Evolutionary conservation across 108 stramenopile species (phyloP).

Genomic region (Craspedostauros australis): DNA sequence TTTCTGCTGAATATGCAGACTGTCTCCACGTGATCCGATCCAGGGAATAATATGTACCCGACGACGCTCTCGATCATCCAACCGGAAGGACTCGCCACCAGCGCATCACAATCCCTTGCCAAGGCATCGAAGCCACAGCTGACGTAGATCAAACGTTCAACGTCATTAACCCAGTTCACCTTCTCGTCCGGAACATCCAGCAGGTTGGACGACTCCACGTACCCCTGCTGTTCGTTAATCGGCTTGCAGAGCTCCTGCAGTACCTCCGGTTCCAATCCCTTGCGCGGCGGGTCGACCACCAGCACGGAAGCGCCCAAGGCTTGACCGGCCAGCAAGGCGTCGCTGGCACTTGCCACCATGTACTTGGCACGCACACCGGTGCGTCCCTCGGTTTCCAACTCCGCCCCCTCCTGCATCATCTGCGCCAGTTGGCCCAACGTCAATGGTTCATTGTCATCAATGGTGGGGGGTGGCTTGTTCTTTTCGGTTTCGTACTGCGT

Average conservation of each 20-base stretch:
- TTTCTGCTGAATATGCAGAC: conserved; percentile 78
- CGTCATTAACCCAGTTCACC: conserved; percentile 69
- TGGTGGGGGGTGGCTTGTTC: background rate
- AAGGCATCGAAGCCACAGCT: conserved; percentile 97
- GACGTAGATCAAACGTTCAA: conserved; percentile 88
- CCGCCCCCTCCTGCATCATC: conserved; percentile 25
- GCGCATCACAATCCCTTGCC: conserved; percentile 77
- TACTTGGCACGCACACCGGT: conserved; percentile 41
- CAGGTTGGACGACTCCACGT: conserved; percentile 44
- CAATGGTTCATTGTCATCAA: background rate
- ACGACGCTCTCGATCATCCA: conserved; percentile 87
- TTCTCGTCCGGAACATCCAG: conserved; percentile 45
- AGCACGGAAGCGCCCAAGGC: conserved; percentile 85
- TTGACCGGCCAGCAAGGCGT: conserved; percentile 75
- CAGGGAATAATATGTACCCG: conserved; percentile 94
- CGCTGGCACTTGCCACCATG: conserved; percentile 61
- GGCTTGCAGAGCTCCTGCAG: conserved; percentile 68
- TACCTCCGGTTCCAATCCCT: conserved; percentile 85
- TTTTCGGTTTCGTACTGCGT: background rate
- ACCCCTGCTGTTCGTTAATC: conserved; percentile 56
- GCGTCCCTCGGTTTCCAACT: conserved; percentile 6
- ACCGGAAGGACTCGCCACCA: conserved; percentile 64
- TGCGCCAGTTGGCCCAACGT: conserved; percentile 28
- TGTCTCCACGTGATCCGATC: conserved; percentile 93
- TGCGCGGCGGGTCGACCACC: conserved; percentile 94